Evolutionary conservation across 805 yeast species (phyloP), one percentile per base, ranked within the genome.

Genomic region (Torulaspora maleeae): DNA sequence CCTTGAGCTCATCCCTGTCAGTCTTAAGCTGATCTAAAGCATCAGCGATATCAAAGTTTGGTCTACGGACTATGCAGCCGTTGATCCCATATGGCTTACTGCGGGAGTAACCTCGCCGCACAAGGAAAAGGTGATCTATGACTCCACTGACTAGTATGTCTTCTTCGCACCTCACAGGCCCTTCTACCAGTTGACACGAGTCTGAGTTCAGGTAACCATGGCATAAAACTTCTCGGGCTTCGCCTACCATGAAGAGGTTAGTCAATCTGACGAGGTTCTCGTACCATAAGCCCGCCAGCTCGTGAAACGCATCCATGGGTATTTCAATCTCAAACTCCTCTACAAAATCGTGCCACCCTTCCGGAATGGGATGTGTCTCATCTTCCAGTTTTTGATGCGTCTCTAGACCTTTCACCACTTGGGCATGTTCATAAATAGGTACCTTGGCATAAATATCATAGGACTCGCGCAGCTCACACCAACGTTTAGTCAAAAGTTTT

Each of bases 401-500:
- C 25, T 53, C 55, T 4, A 64, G 57, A 0, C 91, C 91, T 10
- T 65, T 51, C 2, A 46, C 45, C 70, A 82, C 73, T 2, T 74
- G 71, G 2, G 49, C 52, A 4, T 74, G 74, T 17, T 62, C 61
- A 27, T 53, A 59, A 2, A 54, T 54, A 2, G 60, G 63, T 5
- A 73, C 65, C 16, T 72, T 71, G 0, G 81, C 66, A 52, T 76
- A 83, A 0, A 79, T 57, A 19, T 72, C 70, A 57, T 78, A 84
- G 47, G 74, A 71, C 15, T 67, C 71, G 33, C 79, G 66, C 37
- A 84, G 63, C 60, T 85, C 91, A 67, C 93, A 85, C 86, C 88
- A 84, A 12, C 72, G 63, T 27, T 75, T 70, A 0, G 83, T 76
- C 9, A 82, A 62, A 7, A 85, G 59, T 44, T 72, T 75, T 0